These are phyloP conservation scores for Leptodontidium sp. DNA, from an alignment of 2,329 filamentous ascomycete genomes.

Conservation along the genomic window DNA sequence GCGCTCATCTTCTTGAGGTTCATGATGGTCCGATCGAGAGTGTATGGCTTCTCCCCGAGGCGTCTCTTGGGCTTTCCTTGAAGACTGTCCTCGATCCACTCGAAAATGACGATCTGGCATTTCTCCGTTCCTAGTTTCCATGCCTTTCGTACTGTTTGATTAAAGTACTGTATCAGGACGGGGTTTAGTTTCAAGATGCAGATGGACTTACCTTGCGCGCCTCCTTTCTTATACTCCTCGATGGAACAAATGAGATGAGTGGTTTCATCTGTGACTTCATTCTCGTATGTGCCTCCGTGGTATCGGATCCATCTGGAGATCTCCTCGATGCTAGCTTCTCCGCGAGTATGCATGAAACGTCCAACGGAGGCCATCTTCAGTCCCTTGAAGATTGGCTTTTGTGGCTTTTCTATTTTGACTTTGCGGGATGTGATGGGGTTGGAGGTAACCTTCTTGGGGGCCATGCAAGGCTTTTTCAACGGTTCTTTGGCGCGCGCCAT, in stretches of 20 bases:
- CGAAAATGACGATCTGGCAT: constrained; percentile 54
- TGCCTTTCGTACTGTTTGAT: constrained; percentile 51
- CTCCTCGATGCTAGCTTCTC: constrained; percentile 57
- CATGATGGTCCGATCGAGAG: constrained; percentile 35
- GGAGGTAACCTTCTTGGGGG: constrained; percentile 12
- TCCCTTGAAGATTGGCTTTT: constrained; percentile 57
- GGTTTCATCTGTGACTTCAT: constrained; percentile 59
- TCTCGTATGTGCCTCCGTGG: constrained; percentile 66
- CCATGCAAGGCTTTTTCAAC: constrained; percentile 3
- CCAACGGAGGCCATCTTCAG: constrained; percentile 66
- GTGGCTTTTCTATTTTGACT: constrained; percentile 41
- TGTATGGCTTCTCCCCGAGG: constrained; percentile 32
- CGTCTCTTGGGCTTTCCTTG: constrained; percentile 44
- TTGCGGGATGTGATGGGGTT: constrained; percentile 41
- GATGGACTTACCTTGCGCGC: constrained; percentile 35
- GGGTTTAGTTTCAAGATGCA: not conserved
- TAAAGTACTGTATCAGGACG: not conserved
- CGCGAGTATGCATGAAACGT: constrained; percentile 53
- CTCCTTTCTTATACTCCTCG: constrained; percentile 61
- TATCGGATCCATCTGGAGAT: constrained; percentile 71
- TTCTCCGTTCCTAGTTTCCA: constrained; percentile 44
- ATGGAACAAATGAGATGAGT: constrained; percentile 78
- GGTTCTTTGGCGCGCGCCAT: constrained; percentile 10
- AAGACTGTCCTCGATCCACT: constrained; percentile 55
- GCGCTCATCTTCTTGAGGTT: constrained; percentile 47